These are phyloP conservation scores for Stemphylium lycopersici DNA, from an alignment of 2,329 filamentous ascomycete species.

Conservation along the genomic window DNA sequence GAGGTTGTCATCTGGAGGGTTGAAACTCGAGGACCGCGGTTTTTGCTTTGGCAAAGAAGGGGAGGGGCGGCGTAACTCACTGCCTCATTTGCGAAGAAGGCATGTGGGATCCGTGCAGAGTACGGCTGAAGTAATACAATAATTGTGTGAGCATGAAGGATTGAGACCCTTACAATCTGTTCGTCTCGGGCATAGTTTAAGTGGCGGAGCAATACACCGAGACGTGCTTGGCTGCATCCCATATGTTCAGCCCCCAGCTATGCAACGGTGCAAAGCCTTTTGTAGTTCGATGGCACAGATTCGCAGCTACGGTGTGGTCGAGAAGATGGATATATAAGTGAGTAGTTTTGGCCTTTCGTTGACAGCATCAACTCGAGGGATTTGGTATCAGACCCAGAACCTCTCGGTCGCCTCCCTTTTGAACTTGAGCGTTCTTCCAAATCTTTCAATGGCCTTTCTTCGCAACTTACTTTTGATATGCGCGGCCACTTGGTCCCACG, in stretches of 20 bases:
- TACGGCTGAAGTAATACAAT: background rate
- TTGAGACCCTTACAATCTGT: background rate
- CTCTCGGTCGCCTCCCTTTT: too few species aligned
- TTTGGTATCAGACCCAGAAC: background rate
- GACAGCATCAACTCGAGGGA: background rate
- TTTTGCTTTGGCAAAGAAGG: too few species aligned
- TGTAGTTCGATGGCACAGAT: background rate
- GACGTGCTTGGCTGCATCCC: conserved; percentile 4
- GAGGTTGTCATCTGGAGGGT: too few species aligned
- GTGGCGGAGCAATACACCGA: conserved; percentile 10
- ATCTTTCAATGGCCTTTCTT: background rate
- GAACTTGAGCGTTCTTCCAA: too few species aligned
- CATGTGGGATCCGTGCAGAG: background rate
- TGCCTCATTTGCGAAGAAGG: background rate
- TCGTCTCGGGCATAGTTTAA: background rate
- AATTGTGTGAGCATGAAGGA: background rate
- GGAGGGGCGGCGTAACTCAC: background rate
- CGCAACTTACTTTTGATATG: background rate
- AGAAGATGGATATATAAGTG: conserved; percentile 4
- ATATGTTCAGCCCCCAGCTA: conserved; percentile 1
- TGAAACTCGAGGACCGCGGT: too few species aligned
- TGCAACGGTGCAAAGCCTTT: conserved; percentile 5
- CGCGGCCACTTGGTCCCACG: background rate
- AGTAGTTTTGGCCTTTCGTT: background rate
- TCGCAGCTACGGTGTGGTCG: background rate